A percentile compares a stretch with the other conserved stretches of the same genome.
phyloP scores from a whole-genome alignment of 2,329 filamentous ascomycete species.

The Dothidotthia symphoricarpi region DNA sequence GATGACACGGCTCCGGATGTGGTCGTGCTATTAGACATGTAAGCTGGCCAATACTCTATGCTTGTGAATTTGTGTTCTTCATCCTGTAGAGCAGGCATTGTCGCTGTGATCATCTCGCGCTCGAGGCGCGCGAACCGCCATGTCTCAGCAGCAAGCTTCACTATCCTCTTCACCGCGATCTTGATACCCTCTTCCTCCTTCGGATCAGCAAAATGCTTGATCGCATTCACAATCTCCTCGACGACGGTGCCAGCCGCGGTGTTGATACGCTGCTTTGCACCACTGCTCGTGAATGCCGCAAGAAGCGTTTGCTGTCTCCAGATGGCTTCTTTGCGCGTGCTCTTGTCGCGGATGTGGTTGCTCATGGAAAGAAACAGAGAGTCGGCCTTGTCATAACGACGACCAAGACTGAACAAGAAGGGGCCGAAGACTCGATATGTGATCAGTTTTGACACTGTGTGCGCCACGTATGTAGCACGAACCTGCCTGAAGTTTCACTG shows the following conservation, averaged over 20 bases:
- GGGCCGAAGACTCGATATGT: slow-evolving; percentile 58
- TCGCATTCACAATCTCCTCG: slow-evolving; percentile 56
- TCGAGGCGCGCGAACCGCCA: slow-evolving; percentile 60
- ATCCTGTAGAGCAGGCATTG: slow-evolving; percentile 45
- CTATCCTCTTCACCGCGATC: slow-evolving; percentile 53
- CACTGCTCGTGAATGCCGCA: slow-evolving; percentile 56
- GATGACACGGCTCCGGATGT: slow-evolving; percentile 21
- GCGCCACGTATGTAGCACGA: slow-evolving; percentile 55
- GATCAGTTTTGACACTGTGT: slow-evolving; percentile 57
- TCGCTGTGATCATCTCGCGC: slow-evolving; percentile 55
- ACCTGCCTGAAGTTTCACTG: slow-evolving; percentile 42
- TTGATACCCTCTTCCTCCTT: slow-evolving; percentile 52
- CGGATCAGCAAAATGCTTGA: slow-evolving; percentile 55
- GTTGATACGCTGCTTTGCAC: slow-evolving; percentile 57
- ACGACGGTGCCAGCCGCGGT: slow-evolving; percentile 56
- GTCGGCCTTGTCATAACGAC: slow-evolving; percentile 56
- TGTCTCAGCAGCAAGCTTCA: slow-evolving; percentile 58
- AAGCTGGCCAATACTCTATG: slow-evolving; percentile 37
- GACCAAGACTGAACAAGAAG: slow-evolving; percentile 57
- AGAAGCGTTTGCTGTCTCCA: slow-evolving; percentile 60
- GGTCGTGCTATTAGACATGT: slow-evolving; percentile 35
- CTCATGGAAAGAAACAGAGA: slow-evolving; percentile 56
- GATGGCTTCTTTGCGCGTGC: slow-evolving; percentile 56
- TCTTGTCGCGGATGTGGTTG: slow-evolving; percentile 57
- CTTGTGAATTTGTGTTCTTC: slow-evolving; percentile 35